phyloP scores from a whole-genome alignment of 345 rosid genomes.

The Arabis alpina region DNA sequence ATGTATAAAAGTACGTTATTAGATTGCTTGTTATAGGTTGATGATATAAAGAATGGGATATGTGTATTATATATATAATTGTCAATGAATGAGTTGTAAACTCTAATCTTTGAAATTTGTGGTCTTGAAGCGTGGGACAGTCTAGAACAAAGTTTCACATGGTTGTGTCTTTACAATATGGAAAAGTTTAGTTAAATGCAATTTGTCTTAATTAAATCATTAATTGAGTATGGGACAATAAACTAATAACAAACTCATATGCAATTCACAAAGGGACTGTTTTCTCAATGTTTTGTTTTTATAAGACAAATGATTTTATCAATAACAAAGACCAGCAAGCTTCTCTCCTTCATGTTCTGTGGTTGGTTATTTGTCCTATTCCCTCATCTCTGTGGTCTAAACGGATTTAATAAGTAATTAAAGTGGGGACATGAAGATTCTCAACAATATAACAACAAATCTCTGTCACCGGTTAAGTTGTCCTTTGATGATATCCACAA shows the following conservation, averaged over 20 bases:
- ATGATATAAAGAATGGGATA: conserved; percentile 13
- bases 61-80: conserved; percentile 33
- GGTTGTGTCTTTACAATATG: conserved; percentile 26
- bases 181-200: conserved; percentile 10
- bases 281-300: conserved; percentile 26
- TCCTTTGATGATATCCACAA: conserved; percentile 7
- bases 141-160: conserved; percentile 31
- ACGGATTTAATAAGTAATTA: not conserved
- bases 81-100: conserved; percentile 12
- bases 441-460: conserved; percentile 32
- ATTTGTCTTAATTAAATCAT: conserved; percentile 11
- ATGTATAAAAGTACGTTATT: conserved; percentile 29
- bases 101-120: conserved; percentile 10
- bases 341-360: conserved; percentile 27
- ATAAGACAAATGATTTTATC: conserved; percentile 12
- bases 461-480: conserved; percentile 10
- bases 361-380: conserved; percentile 1
- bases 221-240: conserved; percentile 12
- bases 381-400: not conserved
- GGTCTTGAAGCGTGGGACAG: conserved; percentile 26
- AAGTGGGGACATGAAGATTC: conserved; percentile 31
- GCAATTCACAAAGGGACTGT: conserved; percentile 33
- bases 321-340: conserved; percentile 18
- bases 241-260: conserved; percentile 7
- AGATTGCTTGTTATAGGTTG: conserved; percentile 28